phyloP scores from a whole-genome alignment of 306 rosid genomes.

The Ochetophila trinervis region DNA sequence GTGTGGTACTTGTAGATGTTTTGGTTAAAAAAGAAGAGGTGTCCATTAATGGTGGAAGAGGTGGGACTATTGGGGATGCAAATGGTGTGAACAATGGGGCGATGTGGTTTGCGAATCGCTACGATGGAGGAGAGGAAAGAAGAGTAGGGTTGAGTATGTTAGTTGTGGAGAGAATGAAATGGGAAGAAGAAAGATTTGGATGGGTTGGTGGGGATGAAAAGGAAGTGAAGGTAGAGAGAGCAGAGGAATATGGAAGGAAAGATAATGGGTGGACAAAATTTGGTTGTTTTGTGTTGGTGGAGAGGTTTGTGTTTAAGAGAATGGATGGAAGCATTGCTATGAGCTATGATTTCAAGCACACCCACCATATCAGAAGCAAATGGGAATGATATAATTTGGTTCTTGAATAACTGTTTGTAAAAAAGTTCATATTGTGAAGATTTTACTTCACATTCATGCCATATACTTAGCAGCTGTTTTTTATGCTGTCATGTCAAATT shows the following conservation, averaged over 20 bases:
- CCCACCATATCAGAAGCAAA: slow-evolving; percentile 36
- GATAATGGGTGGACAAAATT: neutral
- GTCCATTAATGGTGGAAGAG: slow-evolving; percentile 24
- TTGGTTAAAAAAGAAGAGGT: slow-evolving; percentile 31
- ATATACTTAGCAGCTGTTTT: too few relatives aligned
- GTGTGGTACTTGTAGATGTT: slow-evolving; percentile 19
- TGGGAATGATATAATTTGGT: slow-evolving; percentile 30
- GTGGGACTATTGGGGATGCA: slow-evolving; percentile 22
- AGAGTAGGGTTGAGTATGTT: slow-evolving; percentile 49
- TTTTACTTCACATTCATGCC: too few relatives aligned
- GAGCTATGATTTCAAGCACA: slow-evolving; percentile 42
- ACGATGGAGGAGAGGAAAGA: slow-evolving; percentile 31
- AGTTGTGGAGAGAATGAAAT: slow-evolving; percentile 57
- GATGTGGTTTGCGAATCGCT: slow-evolving; percentile 39
- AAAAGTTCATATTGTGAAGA: too few relatives aligned
- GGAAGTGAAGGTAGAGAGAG: slow-evolving; percentile 36
- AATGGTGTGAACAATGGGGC: slow-evolving; percentile 26
- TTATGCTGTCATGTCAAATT: too few relatives aligned
- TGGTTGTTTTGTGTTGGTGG: slow-evolving; percentile 15
- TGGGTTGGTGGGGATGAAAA: slow-evolving; percentile 29
- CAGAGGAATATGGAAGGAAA: slow-evolving; percentile 45
- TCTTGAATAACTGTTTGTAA: too few relatives aligned
- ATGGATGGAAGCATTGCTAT: slow-evolving; percentile 46
- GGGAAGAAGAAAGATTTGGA: slow-evolving; percentile 41
- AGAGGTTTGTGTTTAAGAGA: slow-evolving; percentile 32